A percentile compares a stretch with the other conserved stretches of the same genome.
phyloP scores from a whole-genome alignment of 768 basidiomycete genomes.

The Termitomyces heimii region DNA sequence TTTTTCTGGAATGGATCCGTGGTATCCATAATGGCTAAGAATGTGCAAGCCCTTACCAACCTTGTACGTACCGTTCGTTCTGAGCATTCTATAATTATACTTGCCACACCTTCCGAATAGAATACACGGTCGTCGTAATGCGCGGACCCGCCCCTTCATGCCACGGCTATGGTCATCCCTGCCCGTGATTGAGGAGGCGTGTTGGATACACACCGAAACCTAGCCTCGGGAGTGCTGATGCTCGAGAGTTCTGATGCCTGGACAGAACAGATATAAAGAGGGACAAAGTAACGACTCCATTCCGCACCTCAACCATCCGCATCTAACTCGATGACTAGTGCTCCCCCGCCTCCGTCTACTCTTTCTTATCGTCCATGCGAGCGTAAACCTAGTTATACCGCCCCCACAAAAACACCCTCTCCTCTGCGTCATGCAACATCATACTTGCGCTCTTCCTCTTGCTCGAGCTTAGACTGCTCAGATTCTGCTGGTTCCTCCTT shows the following conservation, averaged over 20 bases:
- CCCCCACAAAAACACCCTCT: slow-evolving; percentile 9
- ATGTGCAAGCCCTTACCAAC: not conserved
- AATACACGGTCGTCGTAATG: slow-evolving; percentile 10
- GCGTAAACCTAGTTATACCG: slow-evolving; percentile 7
- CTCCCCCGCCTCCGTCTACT: not conserved
- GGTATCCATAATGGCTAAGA: slow-evolving; percentile 2
- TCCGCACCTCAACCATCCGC: not conserved
- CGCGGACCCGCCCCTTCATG: slow-evolving; percentile 12
- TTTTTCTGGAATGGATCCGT: slow-evolving; percentile 9
- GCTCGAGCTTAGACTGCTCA: not conserved
- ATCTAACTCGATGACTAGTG: not conserved
- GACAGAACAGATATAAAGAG: slow-evolving; percentile 6
- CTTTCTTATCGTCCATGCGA: not conserved
- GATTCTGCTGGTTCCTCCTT: not conserved
- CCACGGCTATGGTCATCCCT: slow-evolving; percentile 8
- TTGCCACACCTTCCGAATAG: slow-evolving; percentile 9
- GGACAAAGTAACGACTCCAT: not conserved
- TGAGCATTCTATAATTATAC: slow-evolving; percentile 8
- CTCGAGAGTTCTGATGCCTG: slow-evolving; percentile 9
- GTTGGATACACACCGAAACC: slow-evolving; percentile 7
- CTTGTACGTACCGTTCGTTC: slow-evolving; percentile 11
- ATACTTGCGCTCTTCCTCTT: slow-evolving; percentile 2
- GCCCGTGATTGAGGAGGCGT: slow-evolving; percentile 11
- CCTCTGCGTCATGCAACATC: slow-evolving; percentile 12
- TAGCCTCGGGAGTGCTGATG: slow-evolving; percentile 6